Evolutionary conservation across 2,329 filamentous ascomycete genomes (phyloP).

Genomic region (Ascochyta fabae): DNA sequence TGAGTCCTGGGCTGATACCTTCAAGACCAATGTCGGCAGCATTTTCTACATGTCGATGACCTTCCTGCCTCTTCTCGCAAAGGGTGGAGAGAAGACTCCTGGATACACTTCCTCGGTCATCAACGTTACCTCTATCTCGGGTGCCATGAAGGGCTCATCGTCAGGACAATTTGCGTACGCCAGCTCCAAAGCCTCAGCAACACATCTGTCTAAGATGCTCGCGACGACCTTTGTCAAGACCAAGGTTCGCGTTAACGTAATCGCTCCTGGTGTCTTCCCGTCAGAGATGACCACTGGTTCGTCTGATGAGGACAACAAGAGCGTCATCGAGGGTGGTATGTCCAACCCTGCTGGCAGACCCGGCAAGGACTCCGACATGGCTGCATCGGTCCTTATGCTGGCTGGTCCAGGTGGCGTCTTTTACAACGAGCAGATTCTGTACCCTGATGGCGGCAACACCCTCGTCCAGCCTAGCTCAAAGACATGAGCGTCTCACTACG

Average conservation of each 20-base stretch:
- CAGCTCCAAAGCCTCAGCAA: constrained; percentile 57
- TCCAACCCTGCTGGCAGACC: constrained; percentile 53
- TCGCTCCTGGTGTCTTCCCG: constrained; percentile 55
- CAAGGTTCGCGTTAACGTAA: constrained; percentile 54
- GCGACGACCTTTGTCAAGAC: constrained; percentile 53
- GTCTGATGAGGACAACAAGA: constrained; percentile 57
- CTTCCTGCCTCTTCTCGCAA: constrained; percentile 61
- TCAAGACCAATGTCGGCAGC: constrained; percentile 59
- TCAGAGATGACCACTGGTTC: constrained; percentile 58
- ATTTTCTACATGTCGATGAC: constrained; percentile 62
- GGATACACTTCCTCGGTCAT: constrained; percentile 60
- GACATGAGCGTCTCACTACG: constrained; percentile 1
- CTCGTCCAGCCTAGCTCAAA: constrained; percentile 20
- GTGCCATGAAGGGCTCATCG: constrained; percentile 57
- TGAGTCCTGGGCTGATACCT: constrained; percentile 57
- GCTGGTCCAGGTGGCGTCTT: constrained; percentile 59
- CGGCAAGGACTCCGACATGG: constrained; percentile 53
- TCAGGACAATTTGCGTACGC: constrained; percentile 62
- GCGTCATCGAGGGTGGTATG: constrained; percentile 49
- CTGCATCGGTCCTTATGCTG: constrained; percentile 58
- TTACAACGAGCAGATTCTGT: constrained; percentile 61
- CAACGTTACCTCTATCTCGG: constrained; percentile 61
- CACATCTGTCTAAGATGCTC: constrained; percentile 55
- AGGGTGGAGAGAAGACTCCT: constrained; percentile 54
- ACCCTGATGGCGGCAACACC: constrained; percentile 54